Conservation (phyloP, 305 asterid species). For the Ilex paraguariensis region DNA sequence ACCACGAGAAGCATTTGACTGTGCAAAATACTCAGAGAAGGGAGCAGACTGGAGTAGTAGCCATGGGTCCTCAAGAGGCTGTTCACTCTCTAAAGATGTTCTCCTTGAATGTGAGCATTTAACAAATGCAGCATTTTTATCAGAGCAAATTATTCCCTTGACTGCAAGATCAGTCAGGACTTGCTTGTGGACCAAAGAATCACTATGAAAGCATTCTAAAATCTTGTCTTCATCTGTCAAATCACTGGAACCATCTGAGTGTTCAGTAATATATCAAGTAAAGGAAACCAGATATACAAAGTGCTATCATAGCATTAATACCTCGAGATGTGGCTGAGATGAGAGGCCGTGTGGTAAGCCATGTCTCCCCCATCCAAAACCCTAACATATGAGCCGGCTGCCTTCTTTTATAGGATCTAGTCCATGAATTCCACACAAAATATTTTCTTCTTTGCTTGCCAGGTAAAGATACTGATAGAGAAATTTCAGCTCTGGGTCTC, state of each 20-base stretch:
- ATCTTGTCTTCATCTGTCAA: constrained; percentile 61
- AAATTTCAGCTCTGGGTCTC: constrained; percentile 42
- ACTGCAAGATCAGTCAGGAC: constrained; percentile 23
- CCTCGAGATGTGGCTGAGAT: constrained; percentile 48
- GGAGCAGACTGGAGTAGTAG: constrained; percentile 48
- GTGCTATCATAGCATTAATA: constrained; percentile 32
- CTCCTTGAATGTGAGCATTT: constrained; percentile 30
- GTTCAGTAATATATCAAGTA: constrained; percentile 57
- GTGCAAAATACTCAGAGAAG: constrained; percentile 26
- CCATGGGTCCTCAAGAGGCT: constrained; percentile 92
- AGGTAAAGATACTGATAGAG: constrained; percentile 37
- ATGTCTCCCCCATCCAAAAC: constrained; percentile 37
- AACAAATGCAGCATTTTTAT: constrained; percentile 16
- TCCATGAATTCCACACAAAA: constrained; percentile 19
- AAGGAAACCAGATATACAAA: constrained; percentile 17
- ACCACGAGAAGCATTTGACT: constrained; percentile 28
- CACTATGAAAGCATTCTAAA: constrained; percentile 31
- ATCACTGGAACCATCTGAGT: constrained; percentile 88
- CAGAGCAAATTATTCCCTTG: constrained; percentile 12
- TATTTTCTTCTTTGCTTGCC: constrained; percentile 38
- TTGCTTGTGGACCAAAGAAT: constrained; percentile 38
- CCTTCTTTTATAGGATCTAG: constrained; percentile 38
- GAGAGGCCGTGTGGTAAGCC: constrained; percentile 14
- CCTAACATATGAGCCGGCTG: constrained; percentile 26
- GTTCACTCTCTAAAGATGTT: constrained; percentile 27